These are phyloP conservation scores for Vitis hybrid DNA, from an alignment of 177 flowering plant species.

Conservation along the genomic window DNA sequence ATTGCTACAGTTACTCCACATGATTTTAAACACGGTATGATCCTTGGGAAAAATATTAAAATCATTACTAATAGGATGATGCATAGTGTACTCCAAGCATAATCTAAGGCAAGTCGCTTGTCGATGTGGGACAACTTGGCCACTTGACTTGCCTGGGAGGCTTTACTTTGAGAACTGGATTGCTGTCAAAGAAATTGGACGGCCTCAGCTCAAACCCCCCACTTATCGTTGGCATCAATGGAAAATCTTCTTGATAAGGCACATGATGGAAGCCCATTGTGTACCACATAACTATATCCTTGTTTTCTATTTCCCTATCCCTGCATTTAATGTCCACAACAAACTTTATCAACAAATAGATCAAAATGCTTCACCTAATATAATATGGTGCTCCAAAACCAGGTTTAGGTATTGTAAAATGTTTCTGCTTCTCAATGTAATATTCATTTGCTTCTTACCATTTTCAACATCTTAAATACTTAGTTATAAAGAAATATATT, in stretches of 20 bases:
- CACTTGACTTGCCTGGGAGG: not conserved
- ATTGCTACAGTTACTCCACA: too few relatives aligned
- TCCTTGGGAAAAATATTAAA: not conserved
- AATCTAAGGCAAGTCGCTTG: not conserved
- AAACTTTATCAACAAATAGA: not conserved
- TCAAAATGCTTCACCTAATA: too few relatives aligned
- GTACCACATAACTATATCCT: conserved; percentile 37
- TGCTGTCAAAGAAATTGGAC: conserved; percentile 31
- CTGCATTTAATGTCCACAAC: conserved; percentile 15
- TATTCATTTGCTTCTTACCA: too few relatives aligned
- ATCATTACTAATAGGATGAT: not conserved
- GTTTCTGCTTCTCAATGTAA: too few relatives aligned
- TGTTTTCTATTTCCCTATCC: conserved; percentile 25
- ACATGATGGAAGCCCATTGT: conserved; percentile 41
- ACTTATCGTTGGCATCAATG: conserved; percentile 30
- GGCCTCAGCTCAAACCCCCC: conserved; percentile 37
- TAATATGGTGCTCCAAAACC: too few relatives aligned
- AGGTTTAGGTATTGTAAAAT: too few relatives aligned
- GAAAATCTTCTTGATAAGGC: conserved; percentile 38
- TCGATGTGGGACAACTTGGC: conserved; percentile 3
- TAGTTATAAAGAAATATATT: too few relatives aligned
- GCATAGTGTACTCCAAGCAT: not conserved
- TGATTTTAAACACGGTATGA: not conserved
- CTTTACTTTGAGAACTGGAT: conserved; percentile 26
- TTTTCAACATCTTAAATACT: too few relatives aligned